Conservation (phyloP, 805 yeast genomes). For the Kluyveromyces starmeri region DNA sequence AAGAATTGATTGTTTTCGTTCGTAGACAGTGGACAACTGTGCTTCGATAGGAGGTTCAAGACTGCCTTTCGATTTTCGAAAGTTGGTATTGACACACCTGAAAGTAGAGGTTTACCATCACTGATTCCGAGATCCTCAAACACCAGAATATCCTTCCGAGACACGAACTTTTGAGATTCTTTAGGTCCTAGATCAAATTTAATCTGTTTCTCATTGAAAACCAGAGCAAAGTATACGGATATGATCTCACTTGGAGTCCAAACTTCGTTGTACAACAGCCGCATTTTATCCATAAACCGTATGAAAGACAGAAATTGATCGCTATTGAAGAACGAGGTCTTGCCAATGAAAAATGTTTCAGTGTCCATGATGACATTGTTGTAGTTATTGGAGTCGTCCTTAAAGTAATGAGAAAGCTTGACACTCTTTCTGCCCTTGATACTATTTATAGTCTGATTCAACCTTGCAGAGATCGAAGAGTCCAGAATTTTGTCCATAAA, state of each 20-base stretch:
- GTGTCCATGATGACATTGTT: neutral
- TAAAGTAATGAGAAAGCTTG: neutral
- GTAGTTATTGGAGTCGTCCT: neutral
- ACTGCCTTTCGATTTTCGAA: neutral
- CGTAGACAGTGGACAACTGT: conserved; percentile 2
- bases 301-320: neutral
- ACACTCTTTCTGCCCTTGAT: neutral
- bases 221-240: neutral
- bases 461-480: neutral
- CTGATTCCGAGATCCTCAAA: conserved; percentile 1
- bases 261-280: neutral
- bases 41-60: neutral
- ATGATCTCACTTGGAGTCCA: conserved; percentile 1
- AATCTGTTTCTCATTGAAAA: neutral
- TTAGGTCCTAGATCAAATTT: neutral
- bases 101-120: neutral
- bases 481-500: conserved; percentile 3
- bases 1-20: neutral
- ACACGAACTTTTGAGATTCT: neutral
- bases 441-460: neutral
- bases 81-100: neutral
- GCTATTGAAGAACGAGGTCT: conserved; percentile 2
- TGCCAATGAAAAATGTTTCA: neutral
- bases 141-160: neutral
- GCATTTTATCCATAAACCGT: conserved; percentile 1